A percentile compares a stretch with the other conserved stretches of the same genome.
Conservation (phyloP, 1,284 basidiomycete species). For the Trichosporon sp. region DNA sequence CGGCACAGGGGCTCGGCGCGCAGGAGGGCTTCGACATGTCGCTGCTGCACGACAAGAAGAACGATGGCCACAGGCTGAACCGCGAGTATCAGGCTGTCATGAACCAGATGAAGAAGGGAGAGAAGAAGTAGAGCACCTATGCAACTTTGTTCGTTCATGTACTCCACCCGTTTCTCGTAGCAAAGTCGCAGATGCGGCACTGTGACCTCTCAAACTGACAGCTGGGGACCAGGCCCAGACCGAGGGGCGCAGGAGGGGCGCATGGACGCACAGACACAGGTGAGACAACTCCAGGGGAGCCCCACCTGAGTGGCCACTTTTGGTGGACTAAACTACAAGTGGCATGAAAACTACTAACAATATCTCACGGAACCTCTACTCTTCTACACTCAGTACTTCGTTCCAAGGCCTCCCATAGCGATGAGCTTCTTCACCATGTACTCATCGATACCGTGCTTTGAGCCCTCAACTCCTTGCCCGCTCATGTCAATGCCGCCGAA, state of each 20-base stretch:
- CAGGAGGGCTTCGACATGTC: constrained; percentile 44
- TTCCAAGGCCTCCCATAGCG: constrained; percentile 28
- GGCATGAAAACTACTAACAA: constrained; percentile 11
- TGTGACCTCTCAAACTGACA: neutral
- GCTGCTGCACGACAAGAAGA: constrained; percentile 35
- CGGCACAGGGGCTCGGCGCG: constrained; percentile 57
- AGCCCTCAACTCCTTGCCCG: constrained; percentile 59
- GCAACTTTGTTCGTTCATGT: neutral
- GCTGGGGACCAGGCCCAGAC: neutral
- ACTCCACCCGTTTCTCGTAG: too few species aligned
- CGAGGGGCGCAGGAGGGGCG: neutral
- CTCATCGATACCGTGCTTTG: constrained; percentile 56
- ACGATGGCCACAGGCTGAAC: constrained; percentile 52
- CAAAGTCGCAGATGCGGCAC: neutral
- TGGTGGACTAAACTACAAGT: constrained; percentile 6
- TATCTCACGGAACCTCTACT: neutral
- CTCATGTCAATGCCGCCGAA: constrained; percentile 71
- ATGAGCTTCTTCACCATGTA: constrained; percentile 38
- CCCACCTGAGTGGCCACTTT: neutral
- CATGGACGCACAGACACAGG: neutral
- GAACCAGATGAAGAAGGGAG: constrained; percentile 51
- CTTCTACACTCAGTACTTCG: constrained; percentile 28
- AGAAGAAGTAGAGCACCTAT: constrained; percentile 21
- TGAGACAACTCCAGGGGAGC: neutral
- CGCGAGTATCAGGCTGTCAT: constrained; percentile 52